phyloP scores from a whole-genome alignment of 331 rosid species.

The Malus hybrid region DNA sequence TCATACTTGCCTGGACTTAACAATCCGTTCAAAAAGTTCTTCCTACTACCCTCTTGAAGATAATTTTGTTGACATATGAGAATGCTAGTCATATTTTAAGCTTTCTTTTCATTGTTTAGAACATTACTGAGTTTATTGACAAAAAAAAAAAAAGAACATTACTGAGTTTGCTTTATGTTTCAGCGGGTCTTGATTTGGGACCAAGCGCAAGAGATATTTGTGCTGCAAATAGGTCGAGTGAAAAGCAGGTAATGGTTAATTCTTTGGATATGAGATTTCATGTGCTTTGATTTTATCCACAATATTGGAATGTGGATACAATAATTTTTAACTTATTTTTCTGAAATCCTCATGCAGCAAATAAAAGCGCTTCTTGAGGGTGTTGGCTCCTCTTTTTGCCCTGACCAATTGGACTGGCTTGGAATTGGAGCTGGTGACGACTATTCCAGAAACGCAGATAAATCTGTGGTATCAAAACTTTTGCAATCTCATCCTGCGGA shows the following conservation, averaged over 20 bases:
- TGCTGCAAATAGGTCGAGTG: slow-evolving; percentile 77
- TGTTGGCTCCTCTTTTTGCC: slow-evolving; percentile 72
- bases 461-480: slow-evolving; percentile 62
- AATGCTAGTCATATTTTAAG: not conserved
- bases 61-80: slow-evolving; percentile 8
- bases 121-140: not conserved
- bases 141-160: too few relatives aligned
- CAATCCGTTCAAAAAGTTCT: not conserved
- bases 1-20: not conserved
- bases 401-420: slow-evolving; percentile 74
- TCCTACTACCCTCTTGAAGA: not conserved
- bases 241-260: slow-evolving; percentile 60
- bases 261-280: not conserved
- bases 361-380: slow-evolving; percentile 70
- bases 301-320: not conserved
- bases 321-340: not conserved
- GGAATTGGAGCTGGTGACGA: slow-evolving; percentile 47
- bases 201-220: slow-evolving; percentile 82
- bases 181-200: slow-evolving; percentile 72
- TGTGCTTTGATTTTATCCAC: not conserved
- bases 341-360: slow-evolving; percentile 54
- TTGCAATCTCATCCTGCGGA: slow-evolving; percentile 76
- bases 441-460: slow-evolving; percentile 67
- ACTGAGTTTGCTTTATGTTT: slow-evolving; percentile 15
- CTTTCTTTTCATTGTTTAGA: slow-evolving; percentile 1